Base-by-base conservation (phyloP, 2,329 filamentous ascomycete genomes). In the Plectosphaerella cucumerina region DNA sequence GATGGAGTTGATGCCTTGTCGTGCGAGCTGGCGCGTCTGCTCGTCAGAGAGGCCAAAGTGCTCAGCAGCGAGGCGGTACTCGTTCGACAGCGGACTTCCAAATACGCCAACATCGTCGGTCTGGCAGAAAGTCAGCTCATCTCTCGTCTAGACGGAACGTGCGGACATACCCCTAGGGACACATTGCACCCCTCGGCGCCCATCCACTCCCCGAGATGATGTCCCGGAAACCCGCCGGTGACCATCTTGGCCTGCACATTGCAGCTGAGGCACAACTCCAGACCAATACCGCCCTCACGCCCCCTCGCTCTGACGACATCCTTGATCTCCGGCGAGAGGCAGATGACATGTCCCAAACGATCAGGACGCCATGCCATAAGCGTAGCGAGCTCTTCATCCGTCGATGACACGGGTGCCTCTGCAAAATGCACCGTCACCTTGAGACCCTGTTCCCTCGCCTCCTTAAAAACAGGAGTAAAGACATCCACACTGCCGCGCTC, bases 41-140 rank as follows among this genome's bases (percentile, higher is more conserved):
- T 61, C 52, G 3, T 63, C 64, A 12, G 60, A 63, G 6, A 94
- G 73, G 0, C 68, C 64, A 60, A 94, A 94, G 62, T 92, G 83
- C 57, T 84, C 67, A 1, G 86, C 84, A 4, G 87, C 86, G 3
- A 94, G 78, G 8, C 75, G 70, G 65, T 92, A 93, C 65, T 95
- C 90, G 58, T 90, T 85, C 1, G 87, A 91, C 4, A 92, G 68
- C 0, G 81, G 76, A 61, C 87, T 92, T 47, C 85, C 85, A 60
- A 94, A 94, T 20, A 94, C 82, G 2, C 89, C 90, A 10, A 93
- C 86, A 60, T 94, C 89, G 62, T 94, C 90, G 2, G 89, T 94
- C 87, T 91, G 31, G 44, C 39, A 44, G 44, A 41, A 23, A 10
- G 9, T 12, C 26, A 35, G 45, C 49, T 45, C 49, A 39, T 8